Evolutionary conservation across 2,329 filamentous ascomycete species (phyloP).

Genomic region (Chrysoporthe cubensis): DNA sequence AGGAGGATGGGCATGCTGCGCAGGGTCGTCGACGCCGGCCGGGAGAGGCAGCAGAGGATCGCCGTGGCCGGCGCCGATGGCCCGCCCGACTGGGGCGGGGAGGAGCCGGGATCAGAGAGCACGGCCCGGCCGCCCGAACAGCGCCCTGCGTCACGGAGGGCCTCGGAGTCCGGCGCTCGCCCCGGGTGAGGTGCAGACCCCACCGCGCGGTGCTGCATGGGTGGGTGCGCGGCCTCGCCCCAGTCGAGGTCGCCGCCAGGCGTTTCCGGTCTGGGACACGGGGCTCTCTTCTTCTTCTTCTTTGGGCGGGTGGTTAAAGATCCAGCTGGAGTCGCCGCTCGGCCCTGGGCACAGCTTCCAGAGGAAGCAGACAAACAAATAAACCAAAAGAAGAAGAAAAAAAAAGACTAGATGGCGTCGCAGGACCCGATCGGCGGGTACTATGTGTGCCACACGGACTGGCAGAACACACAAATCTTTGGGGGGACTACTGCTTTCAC

Average conservation of each 20-base stretch:
- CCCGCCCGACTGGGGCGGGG: background rate
- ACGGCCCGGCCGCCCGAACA: background rate
- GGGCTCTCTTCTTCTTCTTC: background rate
- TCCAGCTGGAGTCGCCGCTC: background rate
- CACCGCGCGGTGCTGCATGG: background rate
- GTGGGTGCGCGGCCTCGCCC: background rate
- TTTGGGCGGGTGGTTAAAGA: background rate
- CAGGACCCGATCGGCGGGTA: background rate
- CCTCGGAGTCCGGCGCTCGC: background rate
- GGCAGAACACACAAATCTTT: background rate
- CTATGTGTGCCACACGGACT: background rate
- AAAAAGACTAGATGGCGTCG: background rate
- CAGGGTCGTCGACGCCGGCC: slow-evolving; percentile 57
- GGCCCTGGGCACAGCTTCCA: background rate
- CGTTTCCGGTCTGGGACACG: background rate
- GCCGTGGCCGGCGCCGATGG: slow-evolving; percentile 25
- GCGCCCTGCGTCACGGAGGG: background rate
- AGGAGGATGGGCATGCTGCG: slow-evolving; percentile 59
- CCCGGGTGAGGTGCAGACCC: background rate
- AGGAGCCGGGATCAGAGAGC: background rate
- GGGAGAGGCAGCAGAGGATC: slow-evolving; percentile 45
- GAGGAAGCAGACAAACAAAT: background rate
- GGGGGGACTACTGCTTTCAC: background rate
- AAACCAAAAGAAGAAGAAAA: background rate
- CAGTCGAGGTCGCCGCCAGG: slow-evolving; percentile 1